Conservation (phyloP, 2,329 filamentous ascomycete species). For the Diatrype stigma region DNA sequence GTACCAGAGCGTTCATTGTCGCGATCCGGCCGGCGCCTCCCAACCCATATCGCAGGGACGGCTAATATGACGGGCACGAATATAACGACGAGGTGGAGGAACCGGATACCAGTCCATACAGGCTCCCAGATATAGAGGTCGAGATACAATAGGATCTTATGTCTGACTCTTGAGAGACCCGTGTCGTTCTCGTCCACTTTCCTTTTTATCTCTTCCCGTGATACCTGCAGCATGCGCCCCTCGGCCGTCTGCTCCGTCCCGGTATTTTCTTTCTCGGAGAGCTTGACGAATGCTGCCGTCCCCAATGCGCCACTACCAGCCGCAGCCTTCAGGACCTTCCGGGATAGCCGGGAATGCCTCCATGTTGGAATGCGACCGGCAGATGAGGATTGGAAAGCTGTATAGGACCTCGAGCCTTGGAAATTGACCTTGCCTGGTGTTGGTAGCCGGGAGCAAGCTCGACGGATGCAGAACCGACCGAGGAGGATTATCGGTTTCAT, state of each 20-base stretch:
- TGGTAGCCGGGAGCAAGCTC: constrained; percentile 17
- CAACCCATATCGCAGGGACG: constrained; percentile 78
- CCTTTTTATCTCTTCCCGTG: constrained; percentile 71
- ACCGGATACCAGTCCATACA: constrained; percentile 79
- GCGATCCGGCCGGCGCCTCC: constrained; percentile 54
- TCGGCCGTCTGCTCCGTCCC: constrained; percentile 63
- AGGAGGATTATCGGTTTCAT: constrained; percentile 44
- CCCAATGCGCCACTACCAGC: constrained; percentile 42
- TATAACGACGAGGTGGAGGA: constrained; percentile 79
- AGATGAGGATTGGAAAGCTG: constrained; percentile 13
- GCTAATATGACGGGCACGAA: constrained; percentile 86
- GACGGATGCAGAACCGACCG: constrained; percentile 41
- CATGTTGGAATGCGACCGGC: constrained; percentile 3
- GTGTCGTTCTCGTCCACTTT: constrained; percentile 58
- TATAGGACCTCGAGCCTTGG: constrained; percentile 14
- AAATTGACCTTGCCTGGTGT: constrained; percentile 8
- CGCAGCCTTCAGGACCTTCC: constrained; percentile 34
- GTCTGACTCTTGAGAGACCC: constrained; percentile 54
- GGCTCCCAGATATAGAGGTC: constrained; percentile 80
- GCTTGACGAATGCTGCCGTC: constrained; percentile 53
- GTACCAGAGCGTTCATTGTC: constrained; percentile 78
- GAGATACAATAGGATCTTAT: constrained; percentile 60
- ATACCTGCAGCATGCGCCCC: constrained; percentile 80
- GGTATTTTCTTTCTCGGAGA: constrained; percentile 52
- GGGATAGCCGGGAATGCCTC: constrained; percentile 13